Conservation (phyloP, 164 flowering plant genomes). For the Pachysandra terminalis region DNA sequence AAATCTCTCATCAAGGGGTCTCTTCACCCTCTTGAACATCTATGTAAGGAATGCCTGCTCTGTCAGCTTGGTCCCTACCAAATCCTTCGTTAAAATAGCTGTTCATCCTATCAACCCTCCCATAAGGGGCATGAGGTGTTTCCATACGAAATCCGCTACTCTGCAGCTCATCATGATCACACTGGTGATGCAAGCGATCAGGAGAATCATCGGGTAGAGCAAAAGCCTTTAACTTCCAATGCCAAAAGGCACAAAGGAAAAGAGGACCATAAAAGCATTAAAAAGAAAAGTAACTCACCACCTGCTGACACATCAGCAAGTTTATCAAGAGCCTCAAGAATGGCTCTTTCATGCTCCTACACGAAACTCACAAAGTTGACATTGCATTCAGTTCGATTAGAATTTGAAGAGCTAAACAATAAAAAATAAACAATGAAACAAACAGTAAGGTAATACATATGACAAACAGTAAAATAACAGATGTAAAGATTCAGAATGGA, state of each 20-base stretch:
- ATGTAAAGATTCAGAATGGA: neutral
- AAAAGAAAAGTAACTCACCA: conserved; percentile 19
- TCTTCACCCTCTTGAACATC: conserved; percentile 5
- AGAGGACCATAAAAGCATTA: neutral
- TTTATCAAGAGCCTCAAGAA: conserved; percentile 28
- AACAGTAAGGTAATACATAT: neutral
- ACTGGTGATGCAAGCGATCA: neutral
- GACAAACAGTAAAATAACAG: neutral
- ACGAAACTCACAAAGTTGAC: conserved; percentile 9
- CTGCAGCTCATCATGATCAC: neutral
- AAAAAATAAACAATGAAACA: neutral
- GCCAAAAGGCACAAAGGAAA: neutral
- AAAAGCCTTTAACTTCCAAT: neutral
- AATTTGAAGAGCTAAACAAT: neutral
- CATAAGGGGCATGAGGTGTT: conserved; percentile 3
- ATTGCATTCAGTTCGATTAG: neutral
- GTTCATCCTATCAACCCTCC: conserved; percentile 10
- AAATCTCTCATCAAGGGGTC: conserved; percentile 1
- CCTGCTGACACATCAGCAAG: conserved; percentile 22
- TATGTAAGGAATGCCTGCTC: conserved; percentile 4
- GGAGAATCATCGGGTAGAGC: conserved; percentile 16
- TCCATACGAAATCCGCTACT: neutral
- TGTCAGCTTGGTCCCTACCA: neutral
- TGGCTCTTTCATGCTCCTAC: conserved; percentile 32
- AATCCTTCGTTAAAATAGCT: conserved; percentile 7